phyloP scores from a whole-genome alignment of 306 rosid genomes.

The Malus sieversii region DNA sequence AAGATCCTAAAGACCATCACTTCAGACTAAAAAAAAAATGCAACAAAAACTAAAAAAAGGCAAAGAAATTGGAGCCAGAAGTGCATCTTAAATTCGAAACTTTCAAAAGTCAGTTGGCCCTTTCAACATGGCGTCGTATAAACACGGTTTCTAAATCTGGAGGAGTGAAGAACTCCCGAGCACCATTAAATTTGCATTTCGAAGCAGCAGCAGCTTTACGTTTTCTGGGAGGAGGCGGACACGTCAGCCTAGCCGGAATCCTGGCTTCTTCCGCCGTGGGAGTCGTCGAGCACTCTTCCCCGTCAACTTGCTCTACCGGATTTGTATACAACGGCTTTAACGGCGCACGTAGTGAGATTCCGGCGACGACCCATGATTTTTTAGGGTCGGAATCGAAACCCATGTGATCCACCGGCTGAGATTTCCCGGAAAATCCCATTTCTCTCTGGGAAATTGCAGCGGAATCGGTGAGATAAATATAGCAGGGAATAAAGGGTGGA shows the following conservation, averaged over 20 bases:
- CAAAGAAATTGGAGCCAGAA: neutral
- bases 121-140: slow-evolving; percentile 54
- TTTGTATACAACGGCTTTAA: slow-evolving; percentile 52
- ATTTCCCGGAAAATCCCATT: slow-evolving; percentile 62
- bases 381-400: slow-evolving; percentile 36
- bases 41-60: neutral
- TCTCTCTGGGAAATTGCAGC: neutral
- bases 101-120: slow-evolving; percentile 29
- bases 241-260: slow-evolving; percentile 39
- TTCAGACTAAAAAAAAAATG: neutral
- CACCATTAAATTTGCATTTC: slow-evolving; percentile 44
- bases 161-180: slow-evolving; percentile 62
- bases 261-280: slow-evolving; percentile 64
- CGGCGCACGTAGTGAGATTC: slow-evolving; percentile 49
- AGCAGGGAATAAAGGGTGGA: slow-evolving; percentile 27
- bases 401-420: slow-evolving; percentile 20
- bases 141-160: slow-evolving; percentile 79
- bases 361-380: slow-evolving; percentile 60
- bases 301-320: slow-evolving; percentile 10
- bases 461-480: slow-evolving; percentile 9
- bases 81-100: neutral
- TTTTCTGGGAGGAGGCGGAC: slow-evolving; percentile 90
- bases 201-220: slow-evolving; percentile 46
- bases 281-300: slow-evolving; percentile 44
- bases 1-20: neutral